Conservation (phyloP, 2,329 filamentous ascomycete genomes). For the Cladosporium sp. region DNA sequence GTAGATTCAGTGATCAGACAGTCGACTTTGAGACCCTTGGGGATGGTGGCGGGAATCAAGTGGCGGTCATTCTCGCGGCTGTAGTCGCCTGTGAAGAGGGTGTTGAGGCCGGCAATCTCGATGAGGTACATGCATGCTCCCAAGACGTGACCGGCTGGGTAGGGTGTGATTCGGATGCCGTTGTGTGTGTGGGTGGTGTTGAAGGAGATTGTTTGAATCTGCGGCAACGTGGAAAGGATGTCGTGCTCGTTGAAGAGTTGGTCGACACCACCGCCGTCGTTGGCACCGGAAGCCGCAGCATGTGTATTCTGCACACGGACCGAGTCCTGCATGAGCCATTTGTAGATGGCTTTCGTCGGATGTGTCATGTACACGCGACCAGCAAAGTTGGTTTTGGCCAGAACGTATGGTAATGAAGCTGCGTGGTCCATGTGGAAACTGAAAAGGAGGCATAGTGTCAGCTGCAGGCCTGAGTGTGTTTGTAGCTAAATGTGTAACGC, state of each 20-base stretch:
- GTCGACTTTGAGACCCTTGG: constrained; percentile 85
- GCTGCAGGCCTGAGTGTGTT: neutral
- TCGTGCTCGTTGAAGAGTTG: constrained; percentile 92
- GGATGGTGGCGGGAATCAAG: constrained; percentile 89
- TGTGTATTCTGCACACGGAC: constrained; percentile 70
- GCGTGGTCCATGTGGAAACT: constrained; percentile 99
- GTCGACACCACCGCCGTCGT: constrained; percentile 50
- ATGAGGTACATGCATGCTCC: constrained; percentile 98
- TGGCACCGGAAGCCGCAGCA: constrained; percentile 31
- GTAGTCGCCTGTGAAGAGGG: constrained; percentile 97
- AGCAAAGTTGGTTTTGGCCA: constrained; percentile 96
- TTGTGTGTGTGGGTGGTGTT: constrained; percentile 97
- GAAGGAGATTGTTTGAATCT: constrained; percentile 97
- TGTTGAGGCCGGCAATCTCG: constrained; percentile 93
- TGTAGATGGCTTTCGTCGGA: constrained; percentile 98
- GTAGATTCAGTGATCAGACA: constrained; percentile 97
- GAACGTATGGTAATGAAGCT: constrained; percentile 95
- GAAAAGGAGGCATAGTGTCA: constrained; percentile 24
- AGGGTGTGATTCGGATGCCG: constrained; percentile 93
- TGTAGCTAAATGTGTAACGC: neutral
- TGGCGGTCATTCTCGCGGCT: constrained; percentile 93
- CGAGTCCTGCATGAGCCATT: constrained; percentile 97
- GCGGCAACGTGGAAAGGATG: constrained; percentile 86
- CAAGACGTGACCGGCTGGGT: constrained; percentile 95
- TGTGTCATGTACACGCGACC: constrained; percentile 99